A percentile compares a stretch with the other conserved stretches of the same genome.
Evolutionary conservation across 2,329 filamentous ascomycete species (phyloP).

Genomic region (Diplodia corticola): DNA sequence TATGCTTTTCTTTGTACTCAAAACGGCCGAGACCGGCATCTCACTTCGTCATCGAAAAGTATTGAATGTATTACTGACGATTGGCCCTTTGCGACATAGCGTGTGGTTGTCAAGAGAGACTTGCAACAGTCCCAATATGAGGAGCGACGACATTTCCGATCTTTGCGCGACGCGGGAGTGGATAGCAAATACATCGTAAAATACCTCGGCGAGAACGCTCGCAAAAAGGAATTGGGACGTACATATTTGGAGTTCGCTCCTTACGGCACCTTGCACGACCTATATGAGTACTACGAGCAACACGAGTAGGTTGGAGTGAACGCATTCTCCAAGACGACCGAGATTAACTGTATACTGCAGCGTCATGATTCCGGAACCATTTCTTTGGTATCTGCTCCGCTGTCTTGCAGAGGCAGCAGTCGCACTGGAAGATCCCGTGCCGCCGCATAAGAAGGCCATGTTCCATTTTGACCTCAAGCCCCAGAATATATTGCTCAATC

Average conservation of each 20-base stretch:
- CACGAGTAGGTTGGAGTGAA: neutral
- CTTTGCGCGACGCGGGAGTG: neutral
- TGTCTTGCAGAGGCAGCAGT: neutral
- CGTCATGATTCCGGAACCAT: neutral
- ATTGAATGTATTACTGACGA: neutral
- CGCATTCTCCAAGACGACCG: no score
- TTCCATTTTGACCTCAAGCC: slow-evolving; percentile 18
- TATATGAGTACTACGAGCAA: neutral
- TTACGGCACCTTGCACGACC: neutral
- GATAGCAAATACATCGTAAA: neutral
- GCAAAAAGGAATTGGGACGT: neutral
- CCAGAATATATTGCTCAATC: neutral
- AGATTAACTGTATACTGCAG: neutral
- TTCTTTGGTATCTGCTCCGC: slow-evolving; percentile 15
- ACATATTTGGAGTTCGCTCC: neutral
- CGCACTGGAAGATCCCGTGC: neutral
- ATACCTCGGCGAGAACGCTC: neutral
- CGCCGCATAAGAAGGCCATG: neutral
- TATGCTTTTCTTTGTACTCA: neutral
- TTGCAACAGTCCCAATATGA: rapidly evolving
- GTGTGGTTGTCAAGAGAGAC: slow-evolving; percentile 13
- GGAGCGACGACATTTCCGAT: neutral
- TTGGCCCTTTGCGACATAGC: neutral
- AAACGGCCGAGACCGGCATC: neutral
- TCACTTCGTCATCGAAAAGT: neutral